A percentile compares a stretch with the other conserved stretches of the same genome.
Evolutionary conservation across 768 basidiomycete genomes (phyloP).

Genomic region (Podaxis mareebaensis): DNA sequence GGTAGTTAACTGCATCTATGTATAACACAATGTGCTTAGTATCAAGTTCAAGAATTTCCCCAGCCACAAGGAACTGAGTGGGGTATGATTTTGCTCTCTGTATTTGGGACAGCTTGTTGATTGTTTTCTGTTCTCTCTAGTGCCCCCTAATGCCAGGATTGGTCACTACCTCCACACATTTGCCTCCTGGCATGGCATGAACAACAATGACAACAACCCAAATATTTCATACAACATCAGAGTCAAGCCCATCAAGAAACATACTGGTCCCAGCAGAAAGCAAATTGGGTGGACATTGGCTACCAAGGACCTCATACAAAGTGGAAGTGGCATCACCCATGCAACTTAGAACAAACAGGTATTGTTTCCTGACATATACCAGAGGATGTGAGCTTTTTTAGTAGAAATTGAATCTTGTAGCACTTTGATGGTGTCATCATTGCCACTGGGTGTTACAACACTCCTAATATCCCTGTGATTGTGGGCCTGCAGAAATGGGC

Average conservation of each 20-base stretch:
- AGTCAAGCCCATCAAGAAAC: slow-evolving; percentile 46
- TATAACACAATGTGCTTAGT: not conserved
- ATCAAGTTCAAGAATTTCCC: slow-evolving; percentile 28
- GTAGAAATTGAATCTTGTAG: slow-evolving; percentile 23
- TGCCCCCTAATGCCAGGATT: slow-evolving; percentile 33
- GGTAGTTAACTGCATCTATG: not conserved
- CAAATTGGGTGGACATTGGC: slow-evolving; percentile 37
- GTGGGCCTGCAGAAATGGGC: slow-evolving; percentile 36
- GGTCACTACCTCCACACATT: slow-evolving; percentile 42
- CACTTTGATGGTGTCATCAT: slow-evolving; percentile 37
- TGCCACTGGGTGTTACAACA: slow-evolving; percentile 35
- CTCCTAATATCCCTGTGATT: slow-evolving; percentile 34
- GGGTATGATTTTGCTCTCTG: slow-evolving; percentile 22
- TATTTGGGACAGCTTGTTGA: not conserved
- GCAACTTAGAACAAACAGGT: slow-evolving; percentile 42
- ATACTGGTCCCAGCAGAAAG: slow-evolving; percentile 26
- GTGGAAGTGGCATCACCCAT: slow-evolving; percentile 20
- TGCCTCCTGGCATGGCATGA: slow-evolving; percentile 40
- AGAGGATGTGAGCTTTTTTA: not conserved
- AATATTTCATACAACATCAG: slow-evolving; percentile 46
- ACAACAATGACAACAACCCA: slow-evolving; percentile 41
- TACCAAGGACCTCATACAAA: slow-evolving; percentile 30
- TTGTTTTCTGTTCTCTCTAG: slow-evolving; percentile 19
- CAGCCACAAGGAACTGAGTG: slow-evolving; percentile 35
- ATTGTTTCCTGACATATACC: not conserved